Evolutionary conservation across 2,329 filamentous ascomycete genomes (phyloP), one percentile per base, ranked within the genome.

Genomic region (Cyclaneusma minus): DNA sequence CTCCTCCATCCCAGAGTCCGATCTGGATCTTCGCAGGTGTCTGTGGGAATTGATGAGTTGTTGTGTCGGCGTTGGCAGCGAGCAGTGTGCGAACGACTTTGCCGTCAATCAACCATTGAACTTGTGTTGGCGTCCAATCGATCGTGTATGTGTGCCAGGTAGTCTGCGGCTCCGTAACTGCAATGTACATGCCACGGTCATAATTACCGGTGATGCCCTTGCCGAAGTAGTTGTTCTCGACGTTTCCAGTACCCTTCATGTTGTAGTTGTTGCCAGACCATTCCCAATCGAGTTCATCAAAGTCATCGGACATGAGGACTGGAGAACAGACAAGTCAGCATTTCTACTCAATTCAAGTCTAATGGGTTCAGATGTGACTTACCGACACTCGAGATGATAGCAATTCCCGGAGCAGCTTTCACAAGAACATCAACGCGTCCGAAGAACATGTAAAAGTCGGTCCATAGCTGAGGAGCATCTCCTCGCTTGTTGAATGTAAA

Each of bases 261-360:
- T 60, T 67, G 29, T 56, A 51, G 43, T 81, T 74, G 30, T 63
- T 63, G 23, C 81, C 81, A 31, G 83, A 62, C 44, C 81, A 79
- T 46, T 89, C 81, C 68, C 81, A 87, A 45, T 93, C 84, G 21
- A 92, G 73, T 52, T 92, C 82, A 47, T 92, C 84, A 9, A 87
- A 62, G 40, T 84, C 75, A 39, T 89, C 77, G 26, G 78, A 87
- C 37, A 89, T 63, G 50, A 87, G 64, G 47, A 92, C 85, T 43
- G 91, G 74, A 34, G 79, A 72, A n/a, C n/a, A n/a, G n/a, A n/a
- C n/a, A n/a, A n/a, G n/a, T n/a, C n/a, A n/a, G n/a, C n/a, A n/a
- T n/a, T n/a, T n/a, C n/a, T n/a, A n/a, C n/a, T n/a, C n/a, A n/a
- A n/a, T n/a, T n/a, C n/a, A n/a, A n/a, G n/a, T n/a, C n/a, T n/a